Conservation (phyloP, 352 stramenopile species). For the Pythium guiyangense region DNA sequence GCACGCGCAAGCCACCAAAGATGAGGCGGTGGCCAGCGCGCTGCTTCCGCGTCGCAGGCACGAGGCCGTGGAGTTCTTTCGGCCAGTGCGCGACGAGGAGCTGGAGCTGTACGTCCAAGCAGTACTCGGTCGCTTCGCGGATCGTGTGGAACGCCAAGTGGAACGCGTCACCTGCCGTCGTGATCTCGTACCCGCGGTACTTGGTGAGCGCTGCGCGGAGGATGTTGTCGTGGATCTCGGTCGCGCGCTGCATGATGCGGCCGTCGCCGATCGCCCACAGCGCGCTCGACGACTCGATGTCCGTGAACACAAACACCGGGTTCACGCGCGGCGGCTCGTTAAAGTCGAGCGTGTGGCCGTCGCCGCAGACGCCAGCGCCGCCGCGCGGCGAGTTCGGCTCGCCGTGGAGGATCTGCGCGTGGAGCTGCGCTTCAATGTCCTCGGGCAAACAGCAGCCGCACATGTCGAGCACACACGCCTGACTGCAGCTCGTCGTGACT, state of each 20-base stretch:
- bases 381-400: constrained; percentile 3
- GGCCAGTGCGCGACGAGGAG: constrained; percentile 35
- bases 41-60: constrained; percentile 28
- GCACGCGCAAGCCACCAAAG: constrained; percentile 46
- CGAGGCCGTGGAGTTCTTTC: constrained; percentile 35
- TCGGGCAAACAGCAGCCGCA: constrained; percentile 35
- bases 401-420: constrained; percentile 3
- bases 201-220: constrained; percentile 29
- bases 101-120: constrained; percentile 42
- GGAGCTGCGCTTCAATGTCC: constrained; percentile 28
- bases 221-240: constrained; percentile 52
- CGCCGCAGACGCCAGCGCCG: constrained; percentile 7
- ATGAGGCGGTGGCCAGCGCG: constrained; percentile 33
- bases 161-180: constrained; percentile 50
- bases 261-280: no score
- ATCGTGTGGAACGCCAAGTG: constrained; percentile 56
- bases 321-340: constrained; percentile 27
- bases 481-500: constrained; percentile 39
- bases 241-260: constrained; percentile 35
- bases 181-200: constrained; percentile 55
- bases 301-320: constrained; percentile 64
- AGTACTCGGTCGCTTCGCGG: constrained; percentile 53
- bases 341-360: constrained; percentile 5
- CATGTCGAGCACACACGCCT: constrained; percentile 35
- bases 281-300: no score